Evolutionary conservation across 345 rosid species (phyloP), one percentile per base, ranked within the genome.

Genomic region (Pistacia vera): DNA sequence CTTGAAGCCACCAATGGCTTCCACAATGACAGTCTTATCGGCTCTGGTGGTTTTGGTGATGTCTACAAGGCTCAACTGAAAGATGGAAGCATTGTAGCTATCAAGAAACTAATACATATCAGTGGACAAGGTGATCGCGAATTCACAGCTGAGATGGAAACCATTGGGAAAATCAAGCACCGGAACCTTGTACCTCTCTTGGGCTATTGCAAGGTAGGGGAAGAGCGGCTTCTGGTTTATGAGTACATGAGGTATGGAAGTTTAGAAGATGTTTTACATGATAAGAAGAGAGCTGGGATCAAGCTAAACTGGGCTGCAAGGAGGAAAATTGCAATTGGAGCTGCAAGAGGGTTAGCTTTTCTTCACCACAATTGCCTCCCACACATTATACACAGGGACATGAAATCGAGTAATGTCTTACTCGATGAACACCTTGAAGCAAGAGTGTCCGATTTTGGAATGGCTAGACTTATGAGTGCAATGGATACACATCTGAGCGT

Each of bases 121-220:
- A 96, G 98, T 52, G 99, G 99, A 75, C 98, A 96, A 81, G 99
- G 99, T 4, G 98, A 96, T 71, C 79, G 97, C 63, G 98, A 96
- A 81, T 96, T 96, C 89, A 92, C 85, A 16, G 95, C 98, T 0
- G 99, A 96, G 83, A 96, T 96, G 99, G 98, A 96, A 76, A 96
- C 99, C 12, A 96, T 93, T 1, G 98, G 99, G 75, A 92, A 90
- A 79, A 92, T 96, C 84, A 96, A 92, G 94, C 97, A 96, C 81
- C 71, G 90, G 63, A 96, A 93, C 85, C 92, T 96, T 17, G 99
- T 93, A 35, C 96, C 99, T 2, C 93, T 96, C 65, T 85, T 96
- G 9, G 99, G 98, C 1, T 96, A 92, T 73, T 96, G 98, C 86
- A 93, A 85, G 78, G 97, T 96, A 7, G 89, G 92, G 14, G 99